Evolutionary conservation across 305 asterid genomes (phyloP).

Genomic region (Vinca major): DNA sequence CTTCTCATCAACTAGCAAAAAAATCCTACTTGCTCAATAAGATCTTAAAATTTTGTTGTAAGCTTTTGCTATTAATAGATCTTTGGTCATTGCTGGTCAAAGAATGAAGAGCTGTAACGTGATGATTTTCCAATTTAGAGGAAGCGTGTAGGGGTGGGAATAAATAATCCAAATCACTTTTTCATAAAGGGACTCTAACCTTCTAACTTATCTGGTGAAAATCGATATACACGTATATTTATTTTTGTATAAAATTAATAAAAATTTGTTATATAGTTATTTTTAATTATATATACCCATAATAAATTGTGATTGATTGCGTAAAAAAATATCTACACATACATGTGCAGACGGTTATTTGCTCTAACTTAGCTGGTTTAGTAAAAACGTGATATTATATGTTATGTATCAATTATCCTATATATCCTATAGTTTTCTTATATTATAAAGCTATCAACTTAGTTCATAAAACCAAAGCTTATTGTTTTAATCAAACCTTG

Average conservation of each 20-base stretch:
- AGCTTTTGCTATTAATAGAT: too few relatives aligned
- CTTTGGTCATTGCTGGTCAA: constrained; percentile 17
- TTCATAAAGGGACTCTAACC: constrained; percentile 1
- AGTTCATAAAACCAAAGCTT: constrained; percentile 4
- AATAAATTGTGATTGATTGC: too few relatives aligned
- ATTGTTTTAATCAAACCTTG: not conserved
- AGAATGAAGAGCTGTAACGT: constrained; percentile 17
- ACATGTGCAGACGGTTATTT: too few relatives aligned
- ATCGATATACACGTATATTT: too few relatives aligned
- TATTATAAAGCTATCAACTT: constrained; percentile 1
- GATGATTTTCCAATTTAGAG: constrained; percentile 23
- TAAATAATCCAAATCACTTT: constrained; percentile 7
- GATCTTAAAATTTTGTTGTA: too few relatives aligned
- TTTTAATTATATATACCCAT: too few relatives aligned
- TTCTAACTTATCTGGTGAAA: too few relatives aligned
- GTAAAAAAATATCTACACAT: too few relatives aligned
- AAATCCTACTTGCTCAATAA: too few relatives aligned
- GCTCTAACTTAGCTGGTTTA: not conserved
- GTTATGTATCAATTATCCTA: constrained; percentile 1
- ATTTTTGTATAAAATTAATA: too few relatives aligned
- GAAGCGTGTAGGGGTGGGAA: not conserved
- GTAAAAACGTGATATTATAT: not conserved
- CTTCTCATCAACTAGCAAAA: too few relatives aligned
- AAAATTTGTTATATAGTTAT: too few relatives aligned
- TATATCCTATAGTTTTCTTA: constrained; percentile 1